Percentiles rank a stretch among this genome's conserved stretches.
Evolutionary conservation across 441 rosid species (phyloP).

Genomic region (Codiaeum variegatum): DNA sequence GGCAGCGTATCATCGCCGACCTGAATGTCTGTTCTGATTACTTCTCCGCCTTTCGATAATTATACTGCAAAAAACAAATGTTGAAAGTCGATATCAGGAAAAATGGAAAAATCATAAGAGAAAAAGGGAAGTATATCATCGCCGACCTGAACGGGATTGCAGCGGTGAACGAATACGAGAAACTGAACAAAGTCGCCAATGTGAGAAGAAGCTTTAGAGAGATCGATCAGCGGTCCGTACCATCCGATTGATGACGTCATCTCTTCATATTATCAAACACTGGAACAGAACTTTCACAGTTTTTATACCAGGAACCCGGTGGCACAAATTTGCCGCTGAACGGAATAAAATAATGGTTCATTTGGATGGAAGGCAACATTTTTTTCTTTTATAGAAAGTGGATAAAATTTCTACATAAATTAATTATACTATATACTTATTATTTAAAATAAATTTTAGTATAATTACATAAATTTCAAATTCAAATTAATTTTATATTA

Average conservation of each 20-base stretch:
- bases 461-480: no score
- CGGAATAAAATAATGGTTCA: no score
- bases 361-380: no score
- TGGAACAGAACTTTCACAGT: no score
- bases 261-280: background rate
- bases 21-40: slow-evolving; percentile 48
- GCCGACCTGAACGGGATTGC: slow-evolving; percentile 54
- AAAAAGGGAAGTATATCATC: no score
- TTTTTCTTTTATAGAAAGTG: no score
- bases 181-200: slow-evolving; percentile 58
- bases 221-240: slow-evolving; percentile 57
- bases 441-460: no score
- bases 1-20: slow-evolving; percentile 54
- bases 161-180: slow-evolving; percentile 48
- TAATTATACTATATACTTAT: no score
- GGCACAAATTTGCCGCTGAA: no score
- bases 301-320: no score
- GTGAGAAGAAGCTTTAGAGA: slow-evolving; percentile 36
- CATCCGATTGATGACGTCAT: slow-evolving; percentile 44
- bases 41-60: slow-evolving; percentile 40
- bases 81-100: background rate
- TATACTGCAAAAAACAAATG: slow-evolving; percentile 27
- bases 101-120: background rate
- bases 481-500: no score
- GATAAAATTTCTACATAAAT: no score